Conservation (phyloP, 2,329 filamentous ascomycete genomes). For the Acrodontium crateriforme region DNA sequence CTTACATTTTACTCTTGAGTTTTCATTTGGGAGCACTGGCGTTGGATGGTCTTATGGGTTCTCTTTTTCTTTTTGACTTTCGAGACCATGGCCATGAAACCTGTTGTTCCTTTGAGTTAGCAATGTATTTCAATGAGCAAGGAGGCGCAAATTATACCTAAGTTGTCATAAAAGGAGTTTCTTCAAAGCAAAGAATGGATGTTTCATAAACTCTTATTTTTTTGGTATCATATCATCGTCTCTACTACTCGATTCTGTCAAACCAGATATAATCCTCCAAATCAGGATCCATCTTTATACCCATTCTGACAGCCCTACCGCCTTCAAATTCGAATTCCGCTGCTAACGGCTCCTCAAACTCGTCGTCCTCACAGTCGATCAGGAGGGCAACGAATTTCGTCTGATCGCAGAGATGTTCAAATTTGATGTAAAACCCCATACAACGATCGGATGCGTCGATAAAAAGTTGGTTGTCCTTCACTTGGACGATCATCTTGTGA, state of each 20-base stretch:
- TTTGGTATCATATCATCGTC: no score
- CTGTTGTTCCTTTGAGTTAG: no score
- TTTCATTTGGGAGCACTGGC: no score
- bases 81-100: no score
- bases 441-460: constrained; percentile 23
- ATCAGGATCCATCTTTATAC: constrained; percentile 11
- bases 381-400: constrained; percentile 16
- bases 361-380: constrained; percentile 6
- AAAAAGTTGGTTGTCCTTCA: constrained; percentile 16
- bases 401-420: constrained; percentile 19
- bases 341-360: constrained; percentile 5
- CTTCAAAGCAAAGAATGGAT: no score
- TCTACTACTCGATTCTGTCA: constrained; percentile 13
- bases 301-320: constrained; percentile 8
- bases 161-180: no score
- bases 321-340: constrained; percentile 13
- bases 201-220: no score
- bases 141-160: no score
- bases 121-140: no score
- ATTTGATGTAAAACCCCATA: constrained; percentile 17
- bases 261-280: constrained; percentile 17
- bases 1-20: no score
- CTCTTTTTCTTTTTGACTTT: no score
- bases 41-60: no score
- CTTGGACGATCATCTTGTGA: constrained; percentile 13